Percentiles rank a stretch among this genome's conserved stretches.
Evolutionary conservation across 1,284 basidiomycete species (phyloP).

Genomic region (Sanghuangporus weigelae): DNA sequence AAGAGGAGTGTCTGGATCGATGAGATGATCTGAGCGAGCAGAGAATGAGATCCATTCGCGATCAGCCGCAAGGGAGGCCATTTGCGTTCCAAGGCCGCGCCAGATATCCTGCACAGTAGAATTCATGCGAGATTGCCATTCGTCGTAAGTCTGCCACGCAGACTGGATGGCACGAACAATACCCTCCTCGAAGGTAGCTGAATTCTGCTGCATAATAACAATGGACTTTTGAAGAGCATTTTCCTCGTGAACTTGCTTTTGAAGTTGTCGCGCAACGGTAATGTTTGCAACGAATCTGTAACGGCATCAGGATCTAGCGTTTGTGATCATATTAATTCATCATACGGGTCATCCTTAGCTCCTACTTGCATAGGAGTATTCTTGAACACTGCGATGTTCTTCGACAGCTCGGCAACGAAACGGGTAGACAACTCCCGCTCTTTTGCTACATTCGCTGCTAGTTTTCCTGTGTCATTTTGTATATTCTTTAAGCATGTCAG

Average conservation of each 20-base stretch:
- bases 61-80: constrained; percentile 86
- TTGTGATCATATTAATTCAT: constrained; percentile 4
- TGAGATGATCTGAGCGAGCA: constrained; percentile 89
- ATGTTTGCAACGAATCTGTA: constrained; percentile 67
- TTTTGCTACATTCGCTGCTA: constrained; percentile 89
- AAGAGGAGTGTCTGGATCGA: constrained; percentile 94
- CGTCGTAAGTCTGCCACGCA: constrained; percentile 96
- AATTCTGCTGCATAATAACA: constrained; percentile 98
- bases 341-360: constrained; percentile 83
- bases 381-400: constrained; percentile 87
- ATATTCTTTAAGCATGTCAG: constrained; percentile 58
- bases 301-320: background rate
- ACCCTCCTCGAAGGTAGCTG: constrained; percentile 95
- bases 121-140: constrained; percentile 92
- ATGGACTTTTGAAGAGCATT: constrained; percentile 98
- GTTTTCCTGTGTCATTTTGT: constrained; percentile 97
- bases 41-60: constrained; percentile 97
- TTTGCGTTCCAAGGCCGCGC: constrained; percentile 69
- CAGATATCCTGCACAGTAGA: constrained; percentile 78
- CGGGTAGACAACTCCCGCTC: constrained; percentile 90
- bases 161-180: constrained; percentile 94
- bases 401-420: constrained; percentile 84
- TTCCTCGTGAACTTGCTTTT: constrained; percentile 94
- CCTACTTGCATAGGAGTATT: constrained; percentile 91
- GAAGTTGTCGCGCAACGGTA: constrained; percentile 81